Evolutionary conservation across 805 yeast genomes (phyloP).

Genomic region (Metschnikowia cubensis): DNA sequence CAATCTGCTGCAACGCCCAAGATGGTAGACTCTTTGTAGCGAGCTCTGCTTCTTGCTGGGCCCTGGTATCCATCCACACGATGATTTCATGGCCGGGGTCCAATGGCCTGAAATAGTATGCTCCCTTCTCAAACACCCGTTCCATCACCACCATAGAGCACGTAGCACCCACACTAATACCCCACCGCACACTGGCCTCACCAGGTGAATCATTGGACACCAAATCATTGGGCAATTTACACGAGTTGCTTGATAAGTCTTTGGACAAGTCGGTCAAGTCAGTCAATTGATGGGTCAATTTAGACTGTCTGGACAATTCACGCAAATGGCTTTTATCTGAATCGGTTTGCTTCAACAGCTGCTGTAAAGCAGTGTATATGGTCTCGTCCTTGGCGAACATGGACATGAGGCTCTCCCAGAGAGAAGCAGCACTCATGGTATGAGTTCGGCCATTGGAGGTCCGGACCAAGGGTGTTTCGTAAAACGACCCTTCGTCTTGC

Average conservation of each 20-base stretch:
- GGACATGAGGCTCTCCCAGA: conserved; percentile 11
- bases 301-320: no score
- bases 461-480: conserved; percentile 10
- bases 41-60: conserved; percentile 28
- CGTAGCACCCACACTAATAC: conserved; percentile 47
- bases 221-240: neutral
- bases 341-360: neutral
- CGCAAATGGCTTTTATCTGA: no score
- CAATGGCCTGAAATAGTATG: conserved; percentile 30
- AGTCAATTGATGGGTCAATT: no score
- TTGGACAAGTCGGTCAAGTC: neutral
- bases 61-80: conserved; percentile 58
- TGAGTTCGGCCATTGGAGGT: conserved; percentile 6
- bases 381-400: conserved; percentile 5
- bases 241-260: neutral
- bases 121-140: conserved; percentile 12
- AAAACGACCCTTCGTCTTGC: conserved; percentile 8
- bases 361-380: neutral
- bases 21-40: conserved; percentile 25
- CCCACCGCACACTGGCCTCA: neutral
- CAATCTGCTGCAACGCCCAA: conserved; percentile 25
- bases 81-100: conserved; percentile 37
- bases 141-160: conserved; percentile 53
- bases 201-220: neutral
- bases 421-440: conserved; percentile 13